Evolutionary conservation across 768 basidiomycete genomes (phyloP).

Genomic region (Kwoniella dendrophila): DNA sequence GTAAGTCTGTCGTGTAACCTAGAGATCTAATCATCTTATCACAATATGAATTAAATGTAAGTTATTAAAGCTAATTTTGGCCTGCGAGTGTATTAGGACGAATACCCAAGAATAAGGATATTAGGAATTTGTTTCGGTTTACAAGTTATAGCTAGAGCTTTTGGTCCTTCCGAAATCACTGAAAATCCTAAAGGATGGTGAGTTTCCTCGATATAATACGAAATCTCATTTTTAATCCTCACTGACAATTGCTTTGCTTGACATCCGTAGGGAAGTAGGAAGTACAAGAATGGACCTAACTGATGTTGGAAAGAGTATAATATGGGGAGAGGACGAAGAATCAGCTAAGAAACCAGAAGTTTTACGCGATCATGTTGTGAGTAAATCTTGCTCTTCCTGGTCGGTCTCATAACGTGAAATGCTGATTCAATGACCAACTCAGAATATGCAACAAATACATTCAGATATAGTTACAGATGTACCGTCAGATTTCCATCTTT

Average conservation of each 20-base stretch:
- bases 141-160: slow-evolving; percentile 42
- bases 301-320: slow-evolving; percentile 32
- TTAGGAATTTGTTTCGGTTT: slow-evolving; percentile 46
- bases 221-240: not conserved
- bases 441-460: slow-evolving; percentile 50
- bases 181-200: slow-evolving; percentile 45
- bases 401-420: not conserved
- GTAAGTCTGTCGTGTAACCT: too few species aligned
- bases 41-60: too few species aligned
- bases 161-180: slow-evolving; percentile 35
- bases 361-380: slow-evolving; percentile 29
- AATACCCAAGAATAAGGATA: slow-evolving; percentile 37
- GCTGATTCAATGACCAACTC: not conserved
- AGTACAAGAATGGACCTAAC: slow-evolving; percentile 39
- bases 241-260: not conserved
- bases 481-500: slow-evolving; percentile 33
- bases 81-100: slow-evolving; percentile 23
- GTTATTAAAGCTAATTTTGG: too few species aligned
- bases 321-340: slow-evolving; percentile 32
- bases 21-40: too few species aligned
- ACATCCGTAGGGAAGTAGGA: slow-evolving; percentile 38
- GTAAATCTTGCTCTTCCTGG: too few species aligned
- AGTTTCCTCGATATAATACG: slow-evolving; percentile 1
- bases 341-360: slow-evolving; percentile 10
- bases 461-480: slow-evolving; percentile 38